Conservation (phyloP, 345 rosid genomes). For the Citrus medica region DNA sequence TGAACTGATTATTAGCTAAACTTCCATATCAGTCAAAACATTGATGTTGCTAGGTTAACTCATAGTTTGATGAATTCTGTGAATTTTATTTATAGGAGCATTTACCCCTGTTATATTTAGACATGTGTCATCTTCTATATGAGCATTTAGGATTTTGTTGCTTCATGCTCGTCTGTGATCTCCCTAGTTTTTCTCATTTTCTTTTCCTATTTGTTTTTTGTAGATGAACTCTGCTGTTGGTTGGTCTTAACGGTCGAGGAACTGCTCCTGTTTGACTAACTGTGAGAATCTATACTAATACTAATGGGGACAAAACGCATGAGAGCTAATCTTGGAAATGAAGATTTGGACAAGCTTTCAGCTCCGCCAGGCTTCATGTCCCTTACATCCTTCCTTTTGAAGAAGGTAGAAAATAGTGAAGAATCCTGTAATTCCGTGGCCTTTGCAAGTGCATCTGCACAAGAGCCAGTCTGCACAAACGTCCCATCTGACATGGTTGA, state of each 20-base stretch:
- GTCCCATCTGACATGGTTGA: conserved; percentile 6
- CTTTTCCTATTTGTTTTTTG: not conserved
- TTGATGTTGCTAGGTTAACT: not conserved
- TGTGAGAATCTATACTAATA: not conserved
- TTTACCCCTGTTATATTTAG: not conserved
- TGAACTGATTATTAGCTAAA: not conserved
- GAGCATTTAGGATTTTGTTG: not conserved
- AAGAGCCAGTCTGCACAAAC: not conserved
- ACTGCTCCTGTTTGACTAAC: not conserved
- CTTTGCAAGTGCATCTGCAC: not conserved
- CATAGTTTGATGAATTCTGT: not conserved
- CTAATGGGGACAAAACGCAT: conserved; percentile 18
- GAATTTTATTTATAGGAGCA: not conserved
- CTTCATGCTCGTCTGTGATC: not conserved
- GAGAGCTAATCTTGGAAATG: not conserved
- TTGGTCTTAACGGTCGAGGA: not conserved
- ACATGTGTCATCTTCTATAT: not conserved
- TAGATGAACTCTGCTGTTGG: not conserved
- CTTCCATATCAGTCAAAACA: not conserved
- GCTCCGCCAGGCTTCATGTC: conserved; percentile 44
- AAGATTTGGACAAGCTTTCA: conserved; percentile 5
- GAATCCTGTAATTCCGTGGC: conserved; percentile 1
- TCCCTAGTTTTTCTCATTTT: not conserved
- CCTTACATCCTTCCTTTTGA: conserved; percentile 39
- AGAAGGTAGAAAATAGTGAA: conserved; percentile 25